Evolutionary conservation across 1,139 yeast genomes (phyloP).

Genomic region (Scheffersomyces cryptocercus): DNA sequence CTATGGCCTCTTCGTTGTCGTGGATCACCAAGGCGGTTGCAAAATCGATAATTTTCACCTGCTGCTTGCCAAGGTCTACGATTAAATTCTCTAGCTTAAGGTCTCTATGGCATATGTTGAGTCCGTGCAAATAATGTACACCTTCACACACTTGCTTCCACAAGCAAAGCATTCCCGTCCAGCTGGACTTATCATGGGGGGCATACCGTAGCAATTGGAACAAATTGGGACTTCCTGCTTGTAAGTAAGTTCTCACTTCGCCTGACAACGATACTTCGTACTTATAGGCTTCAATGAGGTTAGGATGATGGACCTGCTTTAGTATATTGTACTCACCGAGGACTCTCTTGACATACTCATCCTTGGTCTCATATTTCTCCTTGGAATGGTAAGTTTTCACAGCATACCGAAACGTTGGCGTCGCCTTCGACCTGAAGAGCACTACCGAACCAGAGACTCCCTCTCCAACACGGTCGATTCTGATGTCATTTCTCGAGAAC

Average conservation of each 20-base stretch:
- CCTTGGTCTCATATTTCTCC: constrained; percentile 36
- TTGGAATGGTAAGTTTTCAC: constrained; percentile 39
- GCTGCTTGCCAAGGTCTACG: constrained; percentile 20
- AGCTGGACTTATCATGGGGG: constrained; percentile 6
- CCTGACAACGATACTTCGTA: constrained; percentile 22
- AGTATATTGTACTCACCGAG: constrained; percentile 39
- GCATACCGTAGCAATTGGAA: constrained; percentile 12
- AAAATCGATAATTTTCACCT: constrained; percentile 42
- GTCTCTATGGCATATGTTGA: constrained; percentile 41
- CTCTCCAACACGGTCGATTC: constrained; percentile 20
- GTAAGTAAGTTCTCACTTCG: constrained; percentile 27
- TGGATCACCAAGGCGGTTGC: constrained; percentile 24
- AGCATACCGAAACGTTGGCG: constrained; percentile 27
- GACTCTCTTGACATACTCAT: constrained; percentile 38
- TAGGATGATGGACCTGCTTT: constrained; percentile 28
- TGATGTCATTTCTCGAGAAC: constrained; percentile 14
- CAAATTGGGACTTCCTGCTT: constrained; percentile 33
- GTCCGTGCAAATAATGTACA: constrained; percentile 31
- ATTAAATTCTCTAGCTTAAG: constrained; percentile 43
- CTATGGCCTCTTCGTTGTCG: constrained; percentile 26
- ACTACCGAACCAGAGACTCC: constrained; percentile 49
- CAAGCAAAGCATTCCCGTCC: constrained; percentile 27
- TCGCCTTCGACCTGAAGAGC: constrained; percentile 23
- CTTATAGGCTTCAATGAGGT: constrained; percentile 32
- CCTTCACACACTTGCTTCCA: constrained; percentile 37